Base-by-base conservation (phyloP, 345 rosid species). In the Arabidopsis arenosa region DNA sequence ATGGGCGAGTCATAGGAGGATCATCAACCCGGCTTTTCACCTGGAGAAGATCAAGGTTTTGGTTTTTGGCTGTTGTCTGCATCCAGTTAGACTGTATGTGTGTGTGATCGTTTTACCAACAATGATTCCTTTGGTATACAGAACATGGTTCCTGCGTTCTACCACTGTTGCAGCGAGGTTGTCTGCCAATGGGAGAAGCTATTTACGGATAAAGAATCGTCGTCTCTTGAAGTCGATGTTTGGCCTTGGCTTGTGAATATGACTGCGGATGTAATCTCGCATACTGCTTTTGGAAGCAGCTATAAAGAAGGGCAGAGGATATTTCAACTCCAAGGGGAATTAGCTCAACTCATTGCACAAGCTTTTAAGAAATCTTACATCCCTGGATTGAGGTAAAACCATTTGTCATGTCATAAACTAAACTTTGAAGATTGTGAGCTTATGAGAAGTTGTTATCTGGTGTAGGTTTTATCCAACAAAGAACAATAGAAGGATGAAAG, bases 11-110 rank as follows among this genome's bases (percentile, higher is more conserved):
- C 86, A 80, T 43, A 81, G 90, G 62, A 84, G 77, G 70, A 81
- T 86, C 28, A 73, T 81, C 58, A 86, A 86, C 36, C 90, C 85
- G 4, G 88, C 90, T 8, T 86, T 86, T 63, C 82, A 80, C 21
- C 71, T 66, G 7, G 85, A 84, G 72, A 84, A 84, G 78, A 78
- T 86, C 47, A 86, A 86, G 87, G 87, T 86, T 15, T 37, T 5
- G 18, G 7, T 32, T 66, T 57, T 10, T 43, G 1, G 60, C 21
- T 67, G 0, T 43, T 40, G 14, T 26, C 5, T 67, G 59, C 60
- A 47, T 63, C 67, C 15, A 41, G n/a, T 57, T 48, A 48, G 48
- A 64, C 40, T 62, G 0, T 15, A 10, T 47, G 41, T 53, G 44
- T 36, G 70, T 36, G 21, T 18, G 21, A 18, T 18, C 21, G 21